phyloP scores from a whole-genome alignment of 2,329 filamentous ascomycete species.

The Volutella citrinella region DNA sequence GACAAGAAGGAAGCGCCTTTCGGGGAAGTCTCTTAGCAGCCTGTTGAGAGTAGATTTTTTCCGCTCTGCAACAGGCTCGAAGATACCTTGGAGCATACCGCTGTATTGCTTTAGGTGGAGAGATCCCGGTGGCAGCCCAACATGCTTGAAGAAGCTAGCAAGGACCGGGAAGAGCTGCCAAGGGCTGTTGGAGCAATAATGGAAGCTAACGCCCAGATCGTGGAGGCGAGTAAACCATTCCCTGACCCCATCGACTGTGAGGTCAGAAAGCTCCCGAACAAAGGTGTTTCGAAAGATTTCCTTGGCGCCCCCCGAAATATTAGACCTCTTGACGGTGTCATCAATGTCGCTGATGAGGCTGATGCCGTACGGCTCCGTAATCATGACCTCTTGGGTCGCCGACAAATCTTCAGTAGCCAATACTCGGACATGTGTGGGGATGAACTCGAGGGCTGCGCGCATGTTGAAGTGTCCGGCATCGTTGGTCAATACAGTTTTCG shows the following conservation, averaged over 20 bases:
- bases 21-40: constrained; percentile 84
- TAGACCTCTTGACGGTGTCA: constrained; percentile 94
- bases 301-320: constrained; percentile 79
- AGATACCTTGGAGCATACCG: constrained; percentile 96
- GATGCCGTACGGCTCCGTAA: constrained; percentile 76
- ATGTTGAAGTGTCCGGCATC: constrained; percentile 85
- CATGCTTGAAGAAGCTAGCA: constrained; percentile 77
- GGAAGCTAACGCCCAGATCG: constrained; percentile 78
- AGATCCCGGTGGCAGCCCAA: constrained; percentile 80
- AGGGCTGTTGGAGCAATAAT: constrained; percentile 98
- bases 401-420: constrained; percentile 84
- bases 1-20: constrained; percentile 84
- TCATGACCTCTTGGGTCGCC: constrained; percentile 70
- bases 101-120: constrained; percentile 95
- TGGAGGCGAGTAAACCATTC: constrained; percentile 85
- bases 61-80: constrained; percentile 92
- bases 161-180: constrained; percentile 96
- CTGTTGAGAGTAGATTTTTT: constrained; percentile 87
- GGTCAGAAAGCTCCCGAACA: constrained; percentile 75
- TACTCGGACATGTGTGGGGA: constrained; percentile 85
- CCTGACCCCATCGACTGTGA: constrained; percentile 81
- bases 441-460: constrained; percentile 78
- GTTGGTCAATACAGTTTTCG: constrained; percentile 80
- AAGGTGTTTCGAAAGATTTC: constrained; percentile 98
- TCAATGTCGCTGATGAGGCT: constrained; percentile 97